Conservation (phyloP, 352 stramenopile genomes). For the Phytophthora capsici region DNA sequence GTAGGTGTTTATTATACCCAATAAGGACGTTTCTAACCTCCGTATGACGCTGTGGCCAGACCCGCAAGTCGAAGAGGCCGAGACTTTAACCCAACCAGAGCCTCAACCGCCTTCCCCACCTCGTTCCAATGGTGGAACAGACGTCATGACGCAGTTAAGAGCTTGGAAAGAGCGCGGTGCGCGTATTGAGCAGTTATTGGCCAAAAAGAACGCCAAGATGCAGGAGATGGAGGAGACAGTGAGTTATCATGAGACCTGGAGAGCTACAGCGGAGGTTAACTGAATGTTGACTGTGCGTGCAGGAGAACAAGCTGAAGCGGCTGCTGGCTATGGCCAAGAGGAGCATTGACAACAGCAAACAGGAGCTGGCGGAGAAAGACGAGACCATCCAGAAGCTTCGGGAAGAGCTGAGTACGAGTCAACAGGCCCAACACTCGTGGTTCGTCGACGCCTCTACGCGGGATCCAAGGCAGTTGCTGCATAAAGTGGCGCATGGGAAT, state of each 20-base stretch:
- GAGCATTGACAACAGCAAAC: slow-evolving; percentile 91
- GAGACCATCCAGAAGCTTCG: slow-evolving; percentile 53
- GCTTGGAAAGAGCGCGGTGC: slow-evolving; percentile 67
- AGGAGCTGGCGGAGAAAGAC: slow-evolving; percentile 78
- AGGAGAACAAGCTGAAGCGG: slow-evolving; percentile 86
- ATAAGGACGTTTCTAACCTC: neutral
- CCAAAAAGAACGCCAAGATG: slow-evolving; percentile 75
- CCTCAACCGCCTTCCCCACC: slow-evolving; percentile 22
- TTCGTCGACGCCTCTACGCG: slow-evolving; percentile 53
- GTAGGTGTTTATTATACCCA: neutral
- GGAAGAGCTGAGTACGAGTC: slow-evolving; percentile 51
- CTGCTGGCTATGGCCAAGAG: slow-evolving; percentile 88
- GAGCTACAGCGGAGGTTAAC: slow-evolving; percentile 1
- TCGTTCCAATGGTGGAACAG: slow-evolving; percentile 28
- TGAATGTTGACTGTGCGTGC: neutral
- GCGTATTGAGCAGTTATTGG: slow-evolving; percentile 67
- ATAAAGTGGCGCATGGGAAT: slow-evolving; percentile 67
- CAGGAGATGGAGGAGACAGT: slow-evolving; percentile 84
- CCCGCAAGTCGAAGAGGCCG: slow-evolving; percentile 12
- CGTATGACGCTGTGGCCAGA: slow-evolving; percentile 3
- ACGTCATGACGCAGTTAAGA: slow-evolving; percentile 41
- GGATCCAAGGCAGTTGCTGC: slow-evolving; percentile 66
- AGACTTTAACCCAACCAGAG: slow-evolving; percentile 2
- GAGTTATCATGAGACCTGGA: too few species aligned
- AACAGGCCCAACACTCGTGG: slow-evolving; percentile 54